Percentiles rank a stretch among this genome's conserved stretches.
These are phyloP conservation scores for Potentilla sterilis DNA, from an alignment of 306 rosid genomes.

Conservation along the genomic window DNA sequence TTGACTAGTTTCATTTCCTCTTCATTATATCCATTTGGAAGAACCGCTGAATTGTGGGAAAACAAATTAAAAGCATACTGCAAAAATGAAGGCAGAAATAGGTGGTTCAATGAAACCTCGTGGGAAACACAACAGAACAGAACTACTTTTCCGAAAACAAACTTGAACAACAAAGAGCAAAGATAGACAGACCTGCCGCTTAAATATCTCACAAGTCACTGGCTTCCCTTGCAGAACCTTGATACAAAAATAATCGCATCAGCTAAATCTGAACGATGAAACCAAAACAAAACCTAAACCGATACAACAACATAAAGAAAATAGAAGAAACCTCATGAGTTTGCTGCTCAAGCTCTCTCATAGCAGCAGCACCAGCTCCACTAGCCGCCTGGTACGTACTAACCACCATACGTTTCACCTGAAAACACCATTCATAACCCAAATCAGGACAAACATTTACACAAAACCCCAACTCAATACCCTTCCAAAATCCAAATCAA, in stretches of 20 bases:
- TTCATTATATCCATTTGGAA: conserved; percentile 91
- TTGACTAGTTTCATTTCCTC: conserved; percentile 98
- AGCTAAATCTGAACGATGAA: neutral
- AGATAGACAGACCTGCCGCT: conserved; percentile 59
- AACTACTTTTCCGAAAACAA: neutral
- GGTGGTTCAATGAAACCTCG: conserved; percentile 11
- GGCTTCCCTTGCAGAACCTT: conserved; percentile 82
- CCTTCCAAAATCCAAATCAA: neutral
- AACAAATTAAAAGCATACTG: conserved; percentile 98
- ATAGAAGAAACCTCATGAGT: conserved; percentile 72
- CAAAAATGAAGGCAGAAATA: conserved; percentile 33
- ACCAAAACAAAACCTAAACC: neutral
- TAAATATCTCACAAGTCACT: conserved; percentile 80
- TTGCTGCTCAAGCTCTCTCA: conserved; percentile 95
- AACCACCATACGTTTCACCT: conserved; percentile 94
- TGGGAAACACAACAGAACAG: neutral
- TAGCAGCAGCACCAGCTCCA: conserved; percentile 99
- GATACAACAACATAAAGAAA: conserved; percentile 8
- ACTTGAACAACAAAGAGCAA: neutral
- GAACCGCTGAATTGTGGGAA: conserved; percentile 84
- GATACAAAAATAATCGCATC: conserved; percentile 13
- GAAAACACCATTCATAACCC: conserved; percentile 26
- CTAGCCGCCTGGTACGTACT: conserved; percentile 98
- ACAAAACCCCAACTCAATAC: neutral
- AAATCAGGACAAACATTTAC: neutral